These are phyloP conservation scores for Lactarius sanguifluus DNA, from an alignment of 768 basidiomycete genomes.

Conservation along the genomic window DNA sequence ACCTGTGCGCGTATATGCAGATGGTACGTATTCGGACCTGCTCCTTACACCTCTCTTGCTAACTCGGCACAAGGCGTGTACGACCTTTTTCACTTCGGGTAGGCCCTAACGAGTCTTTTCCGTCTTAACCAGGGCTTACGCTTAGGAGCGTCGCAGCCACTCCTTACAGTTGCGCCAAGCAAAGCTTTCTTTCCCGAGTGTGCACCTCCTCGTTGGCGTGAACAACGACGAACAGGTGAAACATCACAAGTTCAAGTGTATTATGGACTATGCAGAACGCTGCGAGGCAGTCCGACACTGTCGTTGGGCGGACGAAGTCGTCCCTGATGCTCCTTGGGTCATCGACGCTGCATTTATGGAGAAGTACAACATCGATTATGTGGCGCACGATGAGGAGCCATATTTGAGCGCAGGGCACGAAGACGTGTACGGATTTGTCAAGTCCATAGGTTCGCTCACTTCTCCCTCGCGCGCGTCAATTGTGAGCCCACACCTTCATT, in stretches of 20 bases:
- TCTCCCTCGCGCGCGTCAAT: not conserved
- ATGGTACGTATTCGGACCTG: slow-evolving; percentile 55
- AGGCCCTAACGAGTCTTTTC: slow-evolving; percentile 33
- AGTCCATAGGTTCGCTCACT: slow-evolving; percentile 65
- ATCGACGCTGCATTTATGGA: slow-evolving; percentile 79
- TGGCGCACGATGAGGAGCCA: slow-evolving; percentile 93
- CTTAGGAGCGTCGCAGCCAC: slow-evolving; percentile 56
- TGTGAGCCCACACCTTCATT: slow-evolving; percentile 11
- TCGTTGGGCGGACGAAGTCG: slow-evolving; percentile 94
- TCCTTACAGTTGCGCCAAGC: slow-evolving; percentile 95
- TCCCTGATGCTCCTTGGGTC: slow-evolving; percentile 90
- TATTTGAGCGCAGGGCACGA: slow-evolving; percentile 77
- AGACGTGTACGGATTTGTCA: slow-evolving; percentile 84
- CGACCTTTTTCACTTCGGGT: slow-evolving; percentile 97
- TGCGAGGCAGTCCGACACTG: slow-evolving; percentile 94
- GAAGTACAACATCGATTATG: slow-evolving; percentile 89
- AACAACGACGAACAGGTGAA: slow-evolving; percentile 83
- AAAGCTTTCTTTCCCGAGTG: slow-evolving; percentile 87
- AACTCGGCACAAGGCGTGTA: slow-evolving; percentile 66
- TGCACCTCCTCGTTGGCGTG: slow-evolving; percentile 92
- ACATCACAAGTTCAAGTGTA: slow-evolving; percentile 73
- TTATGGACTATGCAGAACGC: slow-evolving; percentile 90
- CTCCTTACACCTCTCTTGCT: not conserved
- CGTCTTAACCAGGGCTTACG: slow-evolving; percentile 6
- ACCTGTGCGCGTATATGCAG: slow-evolving; percentile 89